Percentiles rank a stretch among this genome's conserved stretches.
Evolutionary conservation across 1,284 basidiomycete species (phyloP).

Genomic region (Microbotryum scabiosae): DNA sequence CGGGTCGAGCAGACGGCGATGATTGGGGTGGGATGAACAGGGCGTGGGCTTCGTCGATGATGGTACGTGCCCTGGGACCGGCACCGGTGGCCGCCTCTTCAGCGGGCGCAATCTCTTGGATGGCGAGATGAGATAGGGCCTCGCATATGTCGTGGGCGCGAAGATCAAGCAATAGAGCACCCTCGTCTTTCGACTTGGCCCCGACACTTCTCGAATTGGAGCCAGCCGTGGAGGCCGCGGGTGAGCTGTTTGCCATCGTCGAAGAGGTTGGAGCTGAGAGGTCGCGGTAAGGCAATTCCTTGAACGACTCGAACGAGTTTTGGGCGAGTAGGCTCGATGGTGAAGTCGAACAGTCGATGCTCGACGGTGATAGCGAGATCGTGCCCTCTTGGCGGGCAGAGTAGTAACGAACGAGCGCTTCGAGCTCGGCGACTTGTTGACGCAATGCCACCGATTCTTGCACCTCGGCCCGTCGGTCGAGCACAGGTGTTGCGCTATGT

Average conservation of each 20-base stretch:
- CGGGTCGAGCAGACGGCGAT: neutral
- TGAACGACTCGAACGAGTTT: neutral
- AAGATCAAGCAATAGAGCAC: constrained; percentile 12
- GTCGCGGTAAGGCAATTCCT: neutral
- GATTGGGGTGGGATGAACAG: constrained; percentile 10
- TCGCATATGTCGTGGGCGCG: constrained; percentile 27
- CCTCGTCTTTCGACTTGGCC: neutral
- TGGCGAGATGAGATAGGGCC: constrained; percentile 22
- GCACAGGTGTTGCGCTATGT: constrained; percentile 19
- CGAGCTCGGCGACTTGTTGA: constrained; percentile 20
- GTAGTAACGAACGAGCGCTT: constrained; percentile 21
- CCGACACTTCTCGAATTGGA: neutral
- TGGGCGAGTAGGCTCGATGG: neutral
- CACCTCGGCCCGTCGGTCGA: constrained; percentile 3
- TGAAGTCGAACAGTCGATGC: neutral
- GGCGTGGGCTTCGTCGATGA: constrained; percentile 19
- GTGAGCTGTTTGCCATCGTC: neutral
- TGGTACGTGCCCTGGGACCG: constrained; percentile 5
- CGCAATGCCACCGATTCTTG: neutral
- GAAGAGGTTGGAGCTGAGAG: too few relatives aligned
- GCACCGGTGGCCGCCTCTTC: constrained; percentile 23
- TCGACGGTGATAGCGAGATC: neutral
- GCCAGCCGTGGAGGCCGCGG: neutral
- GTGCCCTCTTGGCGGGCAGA: constrained; percentile 13
- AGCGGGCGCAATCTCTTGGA: constrained; percentile 25